These are phyloP conservation scores for Botrytis medusae DNA, from an alignment of 2,329 filamentous ascomycete genomes.

Conservation along the genomic window DNA sequence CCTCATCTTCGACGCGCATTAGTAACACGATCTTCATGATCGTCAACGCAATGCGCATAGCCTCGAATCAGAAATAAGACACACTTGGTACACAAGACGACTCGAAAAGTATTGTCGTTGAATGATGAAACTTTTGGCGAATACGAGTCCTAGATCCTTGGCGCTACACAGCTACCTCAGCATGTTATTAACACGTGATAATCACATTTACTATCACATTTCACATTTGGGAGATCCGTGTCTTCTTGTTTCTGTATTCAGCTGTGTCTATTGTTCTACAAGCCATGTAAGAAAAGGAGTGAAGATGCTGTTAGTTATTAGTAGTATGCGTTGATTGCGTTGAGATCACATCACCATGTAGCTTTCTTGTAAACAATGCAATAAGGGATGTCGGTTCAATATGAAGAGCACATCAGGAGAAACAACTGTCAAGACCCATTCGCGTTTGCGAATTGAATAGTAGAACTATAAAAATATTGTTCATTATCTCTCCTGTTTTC, in stretches of 20 bases:
- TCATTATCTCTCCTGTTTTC: background rate
- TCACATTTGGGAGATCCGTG: too few species aligned
- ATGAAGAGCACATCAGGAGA: too few species aligned
- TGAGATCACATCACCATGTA: background rate
- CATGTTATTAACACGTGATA: background rate
- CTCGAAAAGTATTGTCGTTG: background rate
- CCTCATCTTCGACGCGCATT: background rate
- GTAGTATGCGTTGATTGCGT: background rate
- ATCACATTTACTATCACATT: constrained; percentile 4
- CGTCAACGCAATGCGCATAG: too few species aligned
- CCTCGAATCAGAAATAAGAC: too few species aligned
- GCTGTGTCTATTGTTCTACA: background rate
- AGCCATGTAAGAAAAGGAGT: background rate
- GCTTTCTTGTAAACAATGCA: background rate
- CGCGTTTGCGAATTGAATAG: background rate
- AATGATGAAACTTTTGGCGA: background rate
- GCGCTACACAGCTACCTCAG: background rate
- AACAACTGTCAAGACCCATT: accelerated
- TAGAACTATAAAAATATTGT: background rate
- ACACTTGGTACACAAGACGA: too few species aligned
- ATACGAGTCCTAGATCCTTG: background rate
- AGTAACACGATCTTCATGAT: background rate
- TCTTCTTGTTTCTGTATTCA: background rate
- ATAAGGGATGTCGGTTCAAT: background rate
- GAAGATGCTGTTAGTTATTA: background rate